These are phyloP conservation scores for Singerocomus inundabilis DNA, from an alignment of 1,284 basidiomycete genomes.

Conservation along the genomic window DNA sequence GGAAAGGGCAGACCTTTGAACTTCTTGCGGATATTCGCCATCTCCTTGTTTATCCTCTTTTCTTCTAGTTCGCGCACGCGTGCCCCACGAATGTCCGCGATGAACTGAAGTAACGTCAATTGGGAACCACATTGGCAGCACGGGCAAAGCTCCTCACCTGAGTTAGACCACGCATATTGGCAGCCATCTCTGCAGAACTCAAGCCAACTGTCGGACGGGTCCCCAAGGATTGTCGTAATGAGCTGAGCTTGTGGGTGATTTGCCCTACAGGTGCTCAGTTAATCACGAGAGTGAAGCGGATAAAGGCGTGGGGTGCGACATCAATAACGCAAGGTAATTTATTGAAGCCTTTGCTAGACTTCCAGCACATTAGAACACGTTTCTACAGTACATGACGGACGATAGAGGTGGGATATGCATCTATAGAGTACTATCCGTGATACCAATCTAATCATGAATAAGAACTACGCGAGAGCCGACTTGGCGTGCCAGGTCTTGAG, in stretches of 20 bases:
- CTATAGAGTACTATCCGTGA: constrained; percentile 11
- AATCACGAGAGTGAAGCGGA: no score
- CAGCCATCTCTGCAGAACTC: constrained; percentile 59
- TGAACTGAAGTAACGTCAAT: constrained; percentile 64
- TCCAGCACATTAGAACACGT: constrained; percentile 17
- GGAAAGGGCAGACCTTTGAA: constrained; percentile 75
- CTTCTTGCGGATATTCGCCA: constrained; percentile 99
- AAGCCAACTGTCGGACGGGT: background rate
- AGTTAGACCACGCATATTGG: constrained; percentile 86
- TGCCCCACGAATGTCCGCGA: constrained; percentile 95
- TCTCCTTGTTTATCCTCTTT: constrained; percentile 98
- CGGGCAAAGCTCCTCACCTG: constrained; percentile 53
- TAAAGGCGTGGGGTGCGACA: background rate
- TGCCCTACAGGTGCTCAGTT: background rate
- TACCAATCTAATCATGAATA: constrained; percentile 19
- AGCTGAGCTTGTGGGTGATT: background rate
- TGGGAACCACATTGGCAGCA: constrained; percentile 1
- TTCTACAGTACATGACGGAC: constrained; percentile 19
- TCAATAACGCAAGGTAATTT: background rate
- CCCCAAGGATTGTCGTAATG: background rate
- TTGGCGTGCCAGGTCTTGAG: constrained; percentile 68
- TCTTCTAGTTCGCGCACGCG: constrained; percentile 89
- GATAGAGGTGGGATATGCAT: constrained; percentile 6
- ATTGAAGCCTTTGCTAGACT: constrained; percentile 3
- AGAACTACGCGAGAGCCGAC: constrained; percentile 40